Base-by-base conservation (phyloP, 805 yeast genomes). In the Candida endomychidarum region DNA sequence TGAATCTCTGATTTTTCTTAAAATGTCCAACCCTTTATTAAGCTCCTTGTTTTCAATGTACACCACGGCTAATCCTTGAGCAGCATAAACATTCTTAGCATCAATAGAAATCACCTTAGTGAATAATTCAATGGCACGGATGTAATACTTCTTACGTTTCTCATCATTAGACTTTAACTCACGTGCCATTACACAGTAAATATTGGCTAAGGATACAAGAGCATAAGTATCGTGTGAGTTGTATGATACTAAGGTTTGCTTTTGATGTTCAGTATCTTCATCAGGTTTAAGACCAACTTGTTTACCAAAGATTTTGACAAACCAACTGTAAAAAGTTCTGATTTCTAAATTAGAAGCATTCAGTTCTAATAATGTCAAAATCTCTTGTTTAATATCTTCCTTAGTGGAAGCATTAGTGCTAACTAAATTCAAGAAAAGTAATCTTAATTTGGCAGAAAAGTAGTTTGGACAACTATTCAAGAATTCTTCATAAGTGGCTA, bases 41-140 rank as follows among this genome's bases (percentile, higher is more conserved):
- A 78, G 65, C 50, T 86, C 81, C 49, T 82, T 81, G 53, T 81
- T 83, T 54, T 91, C 97, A 8, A 95, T 95, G 60, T 88, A 85
- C 4, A 89, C 80, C 41, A 93, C 88, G 1, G 97, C 98, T 46
- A 93, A 74, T 40, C 99, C 99, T 62, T 93, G 99, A 1, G 99
- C 98, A 4, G 99, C 99, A 66, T 83, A 93, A 1, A 90, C 91
- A 57, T 91, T 87, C 50, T 75, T 72, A 2, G 90, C 79, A 64
- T 93, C 98, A 20, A 89, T 64, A 37, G 85, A 81, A 39, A 93
- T 67, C 1, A 88, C 96, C 63, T 93, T 93, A 54, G 88, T 86
- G 60, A 80, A 91, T 43, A 93, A 70, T 63, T 91, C 97, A 10
- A 90, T 84, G n/a, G 96, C 96, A 61, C 96, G 80, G 32, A 83